These are phyloP conservation scores for Xylariaceae sp. DNA, from an alignment of 2,329 filamentous ascomycete genomes.

Conservation along the genomic window DNA sequence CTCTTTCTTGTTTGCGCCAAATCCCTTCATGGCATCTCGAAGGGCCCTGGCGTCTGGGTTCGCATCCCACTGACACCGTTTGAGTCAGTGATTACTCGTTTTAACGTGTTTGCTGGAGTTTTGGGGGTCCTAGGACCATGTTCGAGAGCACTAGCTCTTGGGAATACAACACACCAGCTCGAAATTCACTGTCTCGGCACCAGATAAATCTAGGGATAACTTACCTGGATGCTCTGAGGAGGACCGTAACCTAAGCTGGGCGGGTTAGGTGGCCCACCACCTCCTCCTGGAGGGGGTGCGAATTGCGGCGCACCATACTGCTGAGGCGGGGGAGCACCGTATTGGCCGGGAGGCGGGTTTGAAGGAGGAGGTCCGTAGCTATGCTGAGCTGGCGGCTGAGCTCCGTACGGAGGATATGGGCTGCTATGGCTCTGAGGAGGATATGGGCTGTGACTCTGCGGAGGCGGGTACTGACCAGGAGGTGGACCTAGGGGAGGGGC, in stretches of 20 bases:
- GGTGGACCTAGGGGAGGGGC: conserved; percentile 21
- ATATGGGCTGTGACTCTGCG: conserved; percentile 26
- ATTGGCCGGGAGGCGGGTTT: conserved; percentile 27
- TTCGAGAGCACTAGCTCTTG: too few species aligned
- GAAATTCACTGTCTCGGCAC: too few species aligned
- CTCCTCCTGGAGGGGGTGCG: conserved; percentile 21
- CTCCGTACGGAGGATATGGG: conserved; percentile 28
- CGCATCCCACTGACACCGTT: conserved; percentile 53
- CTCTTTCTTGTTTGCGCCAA: conserved; percentile 80
- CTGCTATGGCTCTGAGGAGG: conserved; percentile 14
- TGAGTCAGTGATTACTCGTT: too few species aligned
- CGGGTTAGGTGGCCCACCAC: conserved; percentile 49
- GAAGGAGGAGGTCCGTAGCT: conserved; percentile 32
- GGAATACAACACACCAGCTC: too few species aligned
- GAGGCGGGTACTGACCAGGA: conserved; percentile 15
- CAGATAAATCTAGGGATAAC: too few species aligned
- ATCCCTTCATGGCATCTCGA: conserved; percentile 84
- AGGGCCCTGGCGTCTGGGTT: conserved; percentile 65
- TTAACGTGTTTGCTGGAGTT: too few species aligned
- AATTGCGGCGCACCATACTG: conserved; percentile 39
- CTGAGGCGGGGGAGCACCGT: conserved; percentile 36
- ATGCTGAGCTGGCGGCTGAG: conserved; percentile 28
- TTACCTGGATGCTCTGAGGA: conserved; percentile 55
- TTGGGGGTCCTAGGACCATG: too few species aligned
- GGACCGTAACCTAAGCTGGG: conserved; percentile 73